Conservation (phyloP, 75 land plant species). For the Sequoiadendron giganteum region DNA sequence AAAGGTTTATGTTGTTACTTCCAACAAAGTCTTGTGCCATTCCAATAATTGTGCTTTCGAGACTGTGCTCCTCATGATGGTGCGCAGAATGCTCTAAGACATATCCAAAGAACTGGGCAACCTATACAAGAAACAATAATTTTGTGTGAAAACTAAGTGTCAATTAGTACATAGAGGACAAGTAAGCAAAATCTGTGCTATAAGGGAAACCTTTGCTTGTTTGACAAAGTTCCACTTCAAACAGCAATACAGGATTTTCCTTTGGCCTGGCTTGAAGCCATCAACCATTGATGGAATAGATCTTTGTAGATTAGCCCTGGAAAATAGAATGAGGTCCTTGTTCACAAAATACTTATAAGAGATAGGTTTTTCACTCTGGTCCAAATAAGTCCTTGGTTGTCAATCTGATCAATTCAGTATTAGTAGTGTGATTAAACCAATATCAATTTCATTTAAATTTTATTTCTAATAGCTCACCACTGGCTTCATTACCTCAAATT, state of each 20-base stretch:
- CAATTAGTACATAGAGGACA: not conserved
- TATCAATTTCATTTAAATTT: not conserved
- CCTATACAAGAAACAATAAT: constrained; percentile 31
- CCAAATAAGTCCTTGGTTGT: constrained; percentile 95
- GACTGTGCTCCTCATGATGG: constrained; percentile 98
- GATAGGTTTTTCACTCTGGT: constrained; percentile 67
- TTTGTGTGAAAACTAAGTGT: not conserved
- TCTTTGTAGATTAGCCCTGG: constrained; percentile 88
- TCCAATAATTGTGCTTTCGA: constrained; percentile 90
- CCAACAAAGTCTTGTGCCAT: constrained; percentile 99
- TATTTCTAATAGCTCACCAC: not conserved
- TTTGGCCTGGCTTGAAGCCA: constrained; percentile 96
- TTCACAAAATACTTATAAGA: constrained; percentile 93
- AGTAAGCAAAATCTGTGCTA: not conserved
- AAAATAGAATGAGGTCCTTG: constrained; percentile 92
- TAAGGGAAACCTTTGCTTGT: constrained; percentile 66
- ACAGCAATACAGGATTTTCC: constrained; percentile 90
- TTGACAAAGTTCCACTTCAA: constrained; percentile 91
- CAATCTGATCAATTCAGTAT: not conserved
- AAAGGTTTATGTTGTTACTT: constrained; percentile 95
- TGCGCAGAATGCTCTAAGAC: constrained; percentile 99
- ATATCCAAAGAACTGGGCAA: constrained; percentile 97
- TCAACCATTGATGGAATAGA: constrained; percentile 99
- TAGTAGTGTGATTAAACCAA: not conserved
- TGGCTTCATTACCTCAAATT: constrained; percentile 66